phyloP scores from a whole-genome alignment of 345 rosid genomes.

The Nasturtium officinale region DNA sequence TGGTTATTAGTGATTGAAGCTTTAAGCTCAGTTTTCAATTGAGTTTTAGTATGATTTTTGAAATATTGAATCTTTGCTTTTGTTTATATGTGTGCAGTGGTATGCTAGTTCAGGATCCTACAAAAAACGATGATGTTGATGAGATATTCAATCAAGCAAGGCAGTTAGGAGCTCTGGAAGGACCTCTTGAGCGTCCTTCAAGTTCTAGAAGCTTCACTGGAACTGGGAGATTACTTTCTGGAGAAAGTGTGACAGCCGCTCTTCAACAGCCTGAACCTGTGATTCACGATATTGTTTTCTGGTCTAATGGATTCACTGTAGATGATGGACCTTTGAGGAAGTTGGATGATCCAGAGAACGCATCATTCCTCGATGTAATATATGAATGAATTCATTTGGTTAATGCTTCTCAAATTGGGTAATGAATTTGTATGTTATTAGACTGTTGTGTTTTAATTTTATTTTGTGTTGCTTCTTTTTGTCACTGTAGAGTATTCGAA shows the following conservation, averaged over 20 bases:
- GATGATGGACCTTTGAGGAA: conserved; percentile 88
- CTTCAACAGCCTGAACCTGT: conserved; percentile 80
- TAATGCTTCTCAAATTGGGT: neutral
- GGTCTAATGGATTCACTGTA: conserved; percentile 91
- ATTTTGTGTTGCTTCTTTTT: neutral
- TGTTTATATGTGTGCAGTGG: conserved; percentile 55
- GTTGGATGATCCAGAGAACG: conserved; percentile 93
- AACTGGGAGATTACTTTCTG: conserved; percentile 80
- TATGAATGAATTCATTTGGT: conserved; percentile 2
- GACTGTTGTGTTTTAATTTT: neutral
- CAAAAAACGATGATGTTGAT: conserved; percentile 80
- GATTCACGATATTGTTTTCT: conserved; percentile 77
- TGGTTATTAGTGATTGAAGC: neutral
- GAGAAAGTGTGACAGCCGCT: conserved; percentile 74
- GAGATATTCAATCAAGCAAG: conserved; percentile 91
- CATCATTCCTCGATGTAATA: conserved; percentile 83
- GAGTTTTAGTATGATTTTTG: neutral
- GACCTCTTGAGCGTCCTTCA: conserved; percentile 75
- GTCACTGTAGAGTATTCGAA: conserved; percentile 70
- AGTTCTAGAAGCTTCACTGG: conserved; percentile 85
- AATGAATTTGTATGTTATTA: neutral
- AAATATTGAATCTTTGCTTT: conserved; percentile 15
- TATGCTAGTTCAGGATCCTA: conserved; percentile 95
- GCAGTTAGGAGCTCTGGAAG: conserved; percentile 87
- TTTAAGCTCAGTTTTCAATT: neutral